Base-by-base conservation (phyloP, 2,329 filamentous ascomycete genomes). In the Sporothrix pallida region DNA sequence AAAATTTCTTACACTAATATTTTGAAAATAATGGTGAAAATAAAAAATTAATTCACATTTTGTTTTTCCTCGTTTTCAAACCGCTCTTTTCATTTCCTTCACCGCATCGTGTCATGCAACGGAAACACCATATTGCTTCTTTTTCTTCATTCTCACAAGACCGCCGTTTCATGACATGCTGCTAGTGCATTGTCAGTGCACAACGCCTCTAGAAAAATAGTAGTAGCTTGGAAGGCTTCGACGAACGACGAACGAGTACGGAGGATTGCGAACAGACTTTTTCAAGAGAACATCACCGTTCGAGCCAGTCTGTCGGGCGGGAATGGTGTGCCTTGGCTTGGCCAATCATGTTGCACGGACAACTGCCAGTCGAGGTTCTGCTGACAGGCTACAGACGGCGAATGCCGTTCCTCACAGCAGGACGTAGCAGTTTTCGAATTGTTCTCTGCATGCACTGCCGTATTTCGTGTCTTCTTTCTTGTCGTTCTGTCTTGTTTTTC, bases 361-460 rank as follows among this genome's bases (percentile, higher is more conserved):
- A 3, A 44, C 58, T 63, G 9, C 13, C 26, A 60, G 23, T 60
- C 9, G 10, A 26, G 20, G n/a, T 26, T 26, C 31, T 37, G 31
- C 31, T 37, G 31, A 31, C 31, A 31, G 31, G 31, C 31, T 31
- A 2, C 23, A n/a, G 60, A 46, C 60, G 60, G 60, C 20, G 60
- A 20, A 46, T n/a, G 60, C 60, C 60, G 60, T 46, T n/a, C 10
- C 37, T 63, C 31, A 8, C n/a, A 44, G 60, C 60, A 44, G 13
- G 13, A 26, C 23, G 31, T 62, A 15, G 60, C 31, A 46, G 8
- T 37, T 6, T 37, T 37, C 31, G 31, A 37, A 37, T 37, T 7
- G 31, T 23, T 46, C 37, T 26, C 10, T 65, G 60, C 60, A 65
- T 65, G 60, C 60, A 65, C 60, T 65, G 60, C 60, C 60, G 60